Percentiles rank a stretch among this genome's conserved stretches.
phyloP scores from a whole-genome alignment of 129 eudicot genomes.

The Chrysanthemum seticuspe region DNA sequence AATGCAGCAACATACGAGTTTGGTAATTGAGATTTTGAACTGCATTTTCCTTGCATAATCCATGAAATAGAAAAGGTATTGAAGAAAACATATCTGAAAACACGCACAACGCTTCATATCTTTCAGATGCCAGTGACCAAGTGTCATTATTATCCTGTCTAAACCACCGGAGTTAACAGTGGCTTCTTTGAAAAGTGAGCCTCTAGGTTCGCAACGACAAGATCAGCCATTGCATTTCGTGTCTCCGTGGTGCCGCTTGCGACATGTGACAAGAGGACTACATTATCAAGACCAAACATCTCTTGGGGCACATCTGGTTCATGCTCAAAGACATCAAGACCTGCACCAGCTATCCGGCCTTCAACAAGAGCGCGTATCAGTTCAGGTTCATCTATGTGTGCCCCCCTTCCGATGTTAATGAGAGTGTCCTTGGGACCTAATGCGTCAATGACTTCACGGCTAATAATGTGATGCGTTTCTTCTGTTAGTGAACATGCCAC shows the following conservation, averaged over 20 bases:
- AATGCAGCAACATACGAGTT: too few species aligned
- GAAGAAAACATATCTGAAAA: background rate
- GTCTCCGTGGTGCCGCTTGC: conserved; percentile 65
- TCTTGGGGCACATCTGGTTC: conserved; percentile 74
- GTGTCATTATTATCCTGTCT: background rate
- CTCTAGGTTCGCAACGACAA: conserved; percentile 69
- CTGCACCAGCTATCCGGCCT: conserved; percentile 88
- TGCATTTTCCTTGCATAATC: background rate
- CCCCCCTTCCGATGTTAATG: conserved; percentile 79
- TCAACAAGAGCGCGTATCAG: conserved; percentile 72
- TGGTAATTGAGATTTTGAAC: too few species aligned
- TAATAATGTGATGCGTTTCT: conserved; percentile 70
- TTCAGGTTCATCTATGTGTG: conserved; percentile 73
- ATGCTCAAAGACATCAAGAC: conserved; percentile 78
- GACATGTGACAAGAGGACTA: conserved; percentile 65
- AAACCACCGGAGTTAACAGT: conserved; percentile 59
- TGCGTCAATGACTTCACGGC: conserved; percentile 69
- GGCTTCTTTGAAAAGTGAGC: conserved; percentile 66
- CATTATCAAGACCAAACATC: conserved; percentile 62
- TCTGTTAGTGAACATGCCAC: conserved; percentile 69
- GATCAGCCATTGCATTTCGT: conserved; percentile 70
- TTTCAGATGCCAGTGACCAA: background rate
- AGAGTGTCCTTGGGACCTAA: conserved; percentile 66
- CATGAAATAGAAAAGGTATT: background rate
- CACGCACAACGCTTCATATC: background rate